Conservation (phyloP, 2,329 filamentous ascomycete genomes). For the Bipolaris sorokiniana region DNA sequence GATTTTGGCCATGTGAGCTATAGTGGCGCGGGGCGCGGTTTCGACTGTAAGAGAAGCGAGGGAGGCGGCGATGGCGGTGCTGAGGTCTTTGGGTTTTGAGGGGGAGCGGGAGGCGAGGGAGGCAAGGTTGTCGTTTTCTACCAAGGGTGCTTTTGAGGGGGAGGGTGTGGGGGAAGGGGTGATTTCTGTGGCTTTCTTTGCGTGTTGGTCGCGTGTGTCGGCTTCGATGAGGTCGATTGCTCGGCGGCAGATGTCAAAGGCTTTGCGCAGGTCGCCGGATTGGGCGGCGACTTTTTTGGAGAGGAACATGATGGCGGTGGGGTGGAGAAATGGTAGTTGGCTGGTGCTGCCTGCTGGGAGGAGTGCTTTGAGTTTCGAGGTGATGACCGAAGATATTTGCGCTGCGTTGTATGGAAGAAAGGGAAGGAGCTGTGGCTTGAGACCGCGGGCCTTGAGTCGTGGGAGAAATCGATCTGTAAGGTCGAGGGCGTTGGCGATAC, state of each 20-base stretch:
- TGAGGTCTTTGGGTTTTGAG: constrained; percentile 41
- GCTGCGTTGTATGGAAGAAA: constrained; percentile 90
- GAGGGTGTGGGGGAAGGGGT: constrained; percentile 58
- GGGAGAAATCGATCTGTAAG: constrained; percentile 94
- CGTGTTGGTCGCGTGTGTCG: constrained; percentile 77
- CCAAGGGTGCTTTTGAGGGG: constrained; percentile 76
- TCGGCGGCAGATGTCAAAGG: constrained; percentile 90
- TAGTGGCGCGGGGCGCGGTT: constrained; percentile 85
- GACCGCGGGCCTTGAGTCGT: constrained; percentile 86
- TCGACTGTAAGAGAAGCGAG: constrained; percentile 70
- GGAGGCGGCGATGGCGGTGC: constrained; percentile 49
- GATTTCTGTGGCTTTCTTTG: constrained; percentile 62
- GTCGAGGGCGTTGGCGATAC: constrained; percentile 95
- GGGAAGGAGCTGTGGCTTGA: constrained; percentile 87
- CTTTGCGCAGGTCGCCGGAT: constrained; percentile 91
- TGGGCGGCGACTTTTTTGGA: constrained; percentile 94
- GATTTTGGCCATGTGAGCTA: constrained; percentile 89
- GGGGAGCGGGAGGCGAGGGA: constrained; percentile 54
- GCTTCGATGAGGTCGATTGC: constrained; percentile 88
- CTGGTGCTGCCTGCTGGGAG: constrained; percentile 63
- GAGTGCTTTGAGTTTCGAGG: constrained; percentile 77
- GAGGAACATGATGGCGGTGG: constrained; percentile 90
- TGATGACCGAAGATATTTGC: constrained; percentile 89
- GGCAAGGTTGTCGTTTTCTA: constrained; percentile 80
- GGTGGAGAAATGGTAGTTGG: constrained; percentile 87